Conservation (phyloP, 2,329 filamentous ascomycete species). For the Fusarium multiceps region DNA sequence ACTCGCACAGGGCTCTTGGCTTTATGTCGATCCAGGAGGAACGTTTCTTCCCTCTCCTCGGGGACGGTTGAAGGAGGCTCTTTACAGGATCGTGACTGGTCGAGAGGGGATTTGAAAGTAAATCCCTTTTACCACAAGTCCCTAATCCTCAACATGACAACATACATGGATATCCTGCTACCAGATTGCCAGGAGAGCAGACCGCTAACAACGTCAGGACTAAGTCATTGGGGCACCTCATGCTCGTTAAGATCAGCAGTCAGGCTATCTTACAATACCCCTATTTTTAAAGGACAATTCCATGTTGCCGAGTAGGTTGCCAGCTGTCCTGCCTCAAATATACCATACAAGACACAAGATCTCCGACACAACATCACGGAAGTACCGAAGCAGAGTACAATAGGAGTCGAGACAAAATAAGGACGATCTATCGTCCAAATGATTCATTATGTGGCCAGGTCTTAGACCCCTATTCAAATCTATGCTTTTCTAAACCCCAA, state of each 20-base stretch:
- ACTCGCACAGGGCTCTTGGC: constrained; percentile 10
- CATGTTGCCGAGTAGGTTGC: accelerated
- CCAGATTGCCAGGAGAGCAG: too few relatives aligned
- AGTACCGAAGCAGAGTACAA: constrained; percentile 25
- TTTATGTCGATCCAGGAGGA: background rate
- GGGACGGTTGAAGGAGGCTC: background rate
- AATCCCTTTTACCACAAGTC: background rate
- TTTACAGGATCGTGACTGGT: background rate
- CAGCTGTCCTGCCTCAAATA: background rate
- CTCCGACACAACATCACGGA: background rate
- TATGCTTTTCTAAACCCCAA: background rate
- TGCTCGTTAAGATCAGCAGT: background rate
- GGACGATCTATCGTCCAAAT: background rate
- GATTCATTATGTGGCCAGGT: constrained; percentile 2
- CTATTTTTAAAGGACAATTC: background rate
- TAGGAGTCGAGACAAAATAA: constrained; percentile 15
- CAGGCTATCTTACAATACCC: accelerated
- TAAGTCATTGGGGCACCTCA: too few relatives aligned
- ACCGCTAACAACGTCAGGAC: too few relatives aligned
- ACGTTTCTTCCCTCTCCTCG: background rate
- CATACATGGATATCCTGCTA: too few relatives aligned
- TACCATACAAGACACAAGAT: background rate
- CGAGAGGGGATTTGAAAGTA: accelerated
- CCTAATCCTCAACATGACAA: background rate
- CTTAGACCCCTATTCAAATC: constrained; percentile 11